Evolutionary conservation across 768 basidiomycete genomes (phyloP).

Genomic region (Pleurotus giganteus): DNA sequence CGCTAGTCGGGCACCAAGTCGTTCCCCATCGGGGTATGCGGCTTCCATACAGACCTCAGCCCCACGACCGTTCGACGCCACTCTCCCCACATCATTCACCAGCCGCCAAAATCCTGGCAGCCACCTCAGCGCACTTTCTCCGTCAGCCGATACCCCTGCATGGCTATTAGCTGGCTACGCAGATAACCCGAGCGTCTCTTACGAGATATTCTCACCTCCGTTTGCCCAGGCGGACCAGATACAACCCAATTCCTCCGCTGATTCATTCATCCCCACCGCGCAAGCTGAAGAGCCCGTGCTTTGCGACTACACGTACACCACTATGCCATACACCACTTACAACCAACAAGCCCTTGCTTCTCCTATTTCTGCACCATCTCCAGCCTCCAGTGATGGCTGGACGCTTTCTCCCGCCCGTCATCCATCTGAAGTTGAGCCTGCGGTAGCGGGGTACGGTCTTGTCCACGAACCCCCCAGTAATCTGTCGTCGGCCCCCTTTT

Average conservation of each 20-base stretch:
- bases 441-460: not conserved
- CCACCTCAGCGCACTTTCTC: not conserved
- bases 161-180: not conserved
- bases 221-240: not conserved
- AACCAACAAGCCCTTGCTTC: not conserved
- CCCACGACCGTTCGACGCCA: not conserved
- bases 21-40: not conserved
- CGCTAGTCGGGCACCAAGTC: not conserved
- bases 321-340: not conserved
- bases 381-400: conserved; percentile 8
- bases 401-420: not conserved
- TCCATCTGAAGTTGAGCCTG: conserved; percentile 2
- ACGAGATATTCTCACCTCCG: not conserved
- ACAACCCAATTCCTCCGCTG: not conserved
- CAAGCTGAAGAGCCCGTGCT: not conserved
- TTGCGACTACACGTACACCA: not conserved
- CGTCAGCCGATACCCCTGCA: not conserved
- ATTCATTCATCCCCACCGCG: not conserved
- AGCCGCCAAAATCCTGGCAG: not conserved
- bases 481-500: not conserved
- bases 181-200: not conserved
- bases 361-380: conserved; percentile 2
- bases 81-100: not conserved
- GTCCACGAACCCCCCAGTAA: not conserved
- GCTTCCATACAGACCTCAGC: not conserved